Evolutionary conservation across 2,329 filamentous ascomycete species (phyloP).

Genomic region (Didymellaceae sp.): DNA sequence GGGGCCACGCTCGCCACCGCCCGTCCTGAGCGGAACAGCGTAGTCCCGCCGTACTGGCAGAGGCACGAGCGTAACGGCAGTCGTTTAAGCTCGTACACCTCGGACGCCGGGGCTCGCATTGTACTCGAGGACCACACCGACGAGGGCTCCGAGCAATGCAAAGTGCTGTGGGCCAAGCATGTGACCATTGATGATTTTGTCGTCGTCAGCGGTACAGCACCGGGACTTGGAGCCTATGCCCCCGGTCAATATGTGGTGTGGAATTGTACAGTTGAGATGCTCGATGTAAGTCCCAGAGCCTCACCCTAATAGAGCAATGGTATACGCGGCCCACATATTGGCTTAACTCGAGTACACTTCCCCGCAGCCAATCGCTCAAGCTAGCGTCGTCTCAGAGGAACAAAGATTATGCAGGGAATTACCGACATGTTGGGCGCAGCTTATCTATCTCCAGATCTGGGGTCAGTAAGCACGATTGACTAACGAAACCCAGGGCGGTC

Average conservation of each 20-base stretch:
- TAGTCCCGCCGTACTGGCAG: constrained; percentile 58
- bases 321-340: constrained; percentile 21
- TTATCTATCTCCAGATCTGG: constrained; percentile 3
- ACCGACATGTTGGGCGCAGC: constrained; percentile 7
- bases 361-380: constrained; percentile 26
- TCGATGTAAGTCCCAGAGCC: constrained; percentile 67
- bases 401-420: constrained; percentile 21
- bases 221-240: constrained; percentile 76
- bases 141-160: constrained; percentile 62
- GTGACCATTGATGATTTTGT: constrained; percentile 68
- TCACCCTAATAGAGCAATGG: constrained; percentile 20
- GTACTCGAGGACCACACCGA: constrained; percentile 69
- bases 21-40: constrained; percentile 39
- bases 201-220: constrained; percentile 63
- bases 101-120: constrained; percentile 55
- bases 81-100: constrained; percentile 43
- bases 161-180: constrained; percentile 66
- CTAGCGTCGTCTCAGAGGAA: constrained; percentile 11
- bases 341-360: constrained; percentile 9
- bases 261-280: constrained; percentile 86
- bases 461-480: constrained; percentile 9
- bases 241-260: constrained; percentile 70
- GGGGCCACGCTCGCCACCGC: constrained; percentile 29
- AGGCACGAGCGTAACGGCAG: constrained; percentile 49
- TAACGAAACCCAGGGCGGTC: constrained; percentile 55